Conservation (phyloP, 352 stramenopile species). For the Globisporangium yorkense region DNA sequence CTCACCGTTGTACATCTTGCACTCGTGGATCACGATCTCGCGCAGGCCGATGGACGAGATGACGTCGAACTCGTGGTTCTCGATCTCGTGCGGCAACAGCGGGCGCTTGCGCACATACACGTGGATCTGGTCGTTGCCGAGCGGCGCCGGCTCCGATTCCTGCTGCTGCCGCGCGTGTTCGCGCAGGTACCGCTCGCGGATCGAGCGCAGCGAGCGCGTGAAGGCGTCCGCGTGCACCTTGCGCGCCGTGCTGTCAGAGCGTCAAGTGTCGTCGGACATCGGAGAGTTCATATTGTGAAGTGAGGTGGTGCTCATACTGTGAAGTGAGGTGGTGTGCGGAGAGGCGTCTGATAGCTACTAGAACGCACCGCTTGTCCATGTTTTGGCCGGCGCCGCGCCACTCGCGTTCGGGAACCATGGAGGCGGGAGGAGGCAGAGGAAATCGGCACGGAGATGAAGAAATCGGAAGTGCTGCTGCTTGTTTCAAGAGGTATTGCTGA, state of each 20-base stretch:
- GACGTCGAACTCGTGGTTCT: constrained; percentile 86
- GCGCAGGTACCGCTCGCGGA: constrained; percentile 34
- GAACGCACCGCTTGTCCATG: constrained; percentile 65
- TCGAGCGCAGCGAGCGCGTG: constrained; percentile 33
- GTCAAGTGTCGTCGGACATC: not conserved
- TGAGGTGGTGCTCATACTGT: not conserved
- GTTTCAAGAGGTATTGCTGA: too few species aligned
- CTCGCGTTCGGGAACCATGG: constrained; percentile 57
- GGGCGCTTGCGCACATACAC: constrained; percentile 87
- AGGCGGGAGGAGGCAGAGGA: not conserved
- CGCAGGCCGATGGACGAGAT: constrained; percentile 55
- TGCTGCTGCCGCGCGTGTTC: constrained; percentile 12
- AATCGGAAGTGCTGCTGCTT: too few species aligned
- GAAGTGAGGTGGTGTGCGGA: not conserved
- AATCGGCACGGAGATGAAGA: too few species aligned
- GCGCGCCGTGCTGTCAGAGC: constrained; percentile 38
- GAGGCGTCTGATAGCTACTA: too few species aligned
- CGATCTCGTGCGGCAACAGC: constrained; percentile 79
- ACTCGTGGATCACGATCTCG: constrained; percentile 85
- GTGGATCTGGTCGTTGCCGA: constrained; percentile 54
- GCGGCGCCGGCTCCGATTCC: not conserved
- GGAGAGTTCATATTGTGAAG: not conserved
- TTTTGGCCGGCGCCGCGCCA: constrained; percentile 62
- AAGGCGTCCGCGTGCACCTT: constrained; percentile 61
- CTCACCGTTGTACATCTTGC: constrained; percentile 80